phyloP scores from a whole-genome alignment of 306 rosid species.

The Medicago truncatula region MtrunA17r5.0-ANR NC_053048.1:24088501-24089000 shows the following conservation, averaged over 20 bases:
- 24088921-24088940: constrained; percentile 35
- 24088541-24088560: neutral
- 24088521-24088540: neutral
- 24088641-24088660: neutral
- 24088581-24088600: neutral
- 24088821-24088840: neutral
- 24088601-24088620: neutral
- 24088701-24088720: neutral
- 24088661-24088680: neutral
- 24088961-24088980: constrained; percentile 97
- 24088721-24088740: neutral
- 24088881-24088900: constrained; percentile 1
- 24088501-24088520: neutral
- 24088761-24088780: neutral
- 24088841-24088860: constrained; percentile 1
- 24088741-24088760: neutral
- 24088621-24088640: neutral
- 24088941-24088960: constrained; percentile 73
- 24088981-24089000: constrained; percentile 97
- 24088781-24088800: constrained; percentile 5
- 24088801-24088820: neutral
- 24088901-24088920: neutral
- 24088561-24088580: neutral
- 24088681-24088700: neutral
- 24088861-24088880: neutral